Percentiles rank a stretch among this genome's conserved stretches.
Conservation (phyloP, 31 red algal genomes). For the Pterothamnion heteromorphum region DNA sequence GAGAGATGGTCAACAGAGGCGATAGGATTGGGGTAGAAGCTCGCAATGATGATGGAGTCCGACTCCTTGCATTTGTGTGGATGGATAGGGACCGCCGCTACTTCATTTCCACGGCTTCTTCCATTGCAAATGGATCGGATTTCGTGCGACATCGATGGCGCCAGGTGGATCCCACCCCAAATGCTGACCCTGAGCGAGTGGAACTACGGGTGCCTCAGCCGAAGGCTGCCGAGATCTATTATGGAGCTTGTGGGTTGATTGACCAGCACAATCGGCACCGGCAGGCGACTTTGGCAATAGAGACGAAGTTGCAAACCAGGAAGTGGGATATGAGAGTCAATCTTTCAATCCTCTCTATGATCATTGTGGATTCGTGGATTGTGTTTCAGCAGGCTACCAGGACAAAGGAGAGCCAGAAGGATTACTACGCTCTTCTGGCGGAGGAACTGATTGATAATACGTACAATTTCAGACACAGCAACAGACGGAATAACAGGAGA, state of each 20-base stretch:
- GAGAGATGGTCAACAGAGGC: neutral
- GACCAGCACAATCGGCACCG: constrained; percentile 46
- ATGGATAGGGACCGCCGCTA: constrained; percentile 17
- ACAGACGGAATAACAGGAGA: neutral
- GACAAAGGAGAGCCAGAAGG: neutral
- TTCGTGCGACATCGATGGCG: constrained; percentile 4
- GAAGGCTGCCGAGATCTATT: constrained; percentile 26
- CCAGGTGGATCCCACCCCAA: neutral
- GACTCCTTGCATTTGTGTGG: constrained; percentile 41
- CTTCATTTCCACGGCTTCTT: neutral
- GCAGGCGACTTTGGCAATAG: constrained; percentile 21
- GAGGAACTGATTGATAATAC: constrained; percentile 46
- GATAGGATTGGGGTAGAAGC: neutral
- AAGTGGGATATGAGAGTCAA: constrained; percentile 44
- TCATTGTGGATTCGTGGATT: constrained; percentile 37
- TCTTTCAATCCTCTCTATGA: constrained; percentile 6
- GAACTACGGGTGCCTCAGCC: constrained; percentile 29
- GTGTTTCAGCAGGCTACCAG: neutral
- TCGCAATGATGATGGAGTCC: neutral
- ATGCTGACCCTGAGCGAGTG: neutral
- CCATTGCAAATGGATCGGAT: neutral
- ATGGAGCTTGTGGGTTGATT: constrained; percentile 22
- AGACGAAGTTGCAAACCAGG: constrained; percentile 5
- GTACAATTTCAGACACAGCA: neutral
- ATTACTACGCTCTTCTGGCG: neutral